Conservation (phyloP, 345 rosid genomes). For the Zanthoxylum bungeanum region DNA sequence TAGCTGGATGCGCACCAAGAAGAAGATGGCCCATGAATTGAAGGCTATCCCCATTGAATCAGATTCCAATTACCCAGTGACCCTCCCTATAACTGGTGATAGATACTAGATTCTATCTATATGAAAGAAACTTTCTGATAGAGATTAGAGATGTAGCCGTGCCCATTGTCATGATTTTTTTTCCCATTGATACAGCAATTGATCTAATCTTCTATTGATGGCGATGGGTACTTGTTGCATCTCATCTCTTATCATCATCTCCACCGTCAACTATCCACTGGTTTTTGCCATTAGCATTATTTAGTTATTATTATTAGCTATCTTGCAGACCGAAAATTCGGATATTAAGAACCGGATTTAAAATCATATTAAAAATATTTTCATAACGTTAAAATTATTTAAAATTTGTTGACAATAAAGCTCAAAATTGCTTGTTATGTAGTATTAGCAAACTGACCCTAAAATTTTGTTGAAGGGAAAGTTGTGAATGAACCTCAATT, state of each 20-base stretch:
- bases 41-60: slow-evolving; percentile 29
- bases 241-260: background rate
- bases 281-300: background rate
- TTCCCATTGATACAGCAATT: background rate
- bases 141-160: background rate
- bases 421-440: too few relatives aligned
- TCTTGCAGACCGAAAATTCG: background rate
- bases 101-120: background rate
- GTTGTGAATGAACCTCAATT: too few relatives aligned
- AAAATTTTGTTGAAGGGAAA: too few relatives aligned
- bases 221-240: background rate
- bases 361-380: too few relatives aligned
- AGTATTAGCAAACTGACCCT: too few relatives aligned
- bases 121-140: too few relatives aligned
- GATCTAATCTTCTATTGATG: background rate
- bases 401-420: too few relatives aligned
- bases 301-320: too few relatives aligned
- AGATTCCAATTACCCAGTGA: slow-evolving; percentile 26
- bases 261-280: too few relatives aligned
- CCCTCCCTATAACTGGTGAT: background rate
- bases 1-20: slow-evolving; percentile 31
- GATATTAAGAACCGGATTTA: too few relatives aligned
- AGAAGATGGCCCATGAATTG: slow-evolving; percentile 14
- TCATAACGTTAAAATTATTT: too few relatives aligned
- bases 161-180: background rate